These are phyloP conservation scores for Leccinum longicurvipes DNA, from an alignment of 768 basidiomycete species.

Conservation along the genomic window DNA sequence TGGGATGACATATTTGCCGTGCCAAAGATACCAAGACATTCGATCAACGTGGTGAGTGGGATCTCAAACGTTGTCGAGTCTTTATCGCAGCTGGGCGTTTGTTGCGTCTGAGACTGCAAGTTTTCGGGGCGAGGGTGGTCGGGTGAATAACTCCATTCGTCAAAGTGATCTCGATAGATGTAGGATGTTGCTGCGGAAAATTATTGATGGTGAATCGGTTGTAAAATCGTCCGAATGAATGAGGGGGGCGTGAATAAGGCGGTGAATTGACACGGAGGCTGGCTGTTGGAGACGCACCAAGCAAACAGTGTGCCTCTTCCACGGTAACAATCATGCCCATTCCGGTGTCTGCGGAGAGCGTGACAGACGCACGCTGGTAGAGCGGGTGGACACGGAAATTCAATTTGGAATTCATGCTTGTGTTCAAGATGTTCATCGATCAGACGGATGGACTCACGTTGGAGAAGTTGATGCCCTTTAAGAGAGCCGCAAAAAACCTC, in stretches of 20 bases:
- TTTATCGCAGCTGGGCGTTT: conserved; percentile 11
- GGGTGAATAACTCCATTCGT: conserved; percentile 68
- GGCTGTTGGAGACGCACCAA: conserved; percentile 49
- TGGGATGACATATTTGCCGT: conserved; percentile 49
- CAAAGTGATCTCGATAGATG: conserved; percentile 73
- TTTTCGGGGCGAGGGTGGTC: conserved; percentile 29
- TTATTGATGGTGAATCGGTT: not conserved
- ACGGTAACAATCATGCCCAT: conserved; percentile 78
- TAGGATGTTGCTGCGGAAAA: conserved; percentile 71
- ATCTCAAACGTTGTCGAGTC: conserved; percentile 65
- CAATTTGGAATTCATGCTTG: conserved; percentile 3
- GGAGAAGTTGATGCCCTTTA: conserved; percentile 79
- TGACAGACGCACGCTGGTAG: conserved; percentile 70
- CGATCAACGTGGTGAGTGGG: conserved; percentile 77
- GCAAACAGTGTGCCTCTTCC: conserved; percentile 79
- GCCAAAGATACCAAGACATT: conserved; percentile 92
- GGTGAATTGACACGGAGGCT: conserved; percentile 3
- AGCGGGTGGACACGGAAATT: conserved; percentile 6
- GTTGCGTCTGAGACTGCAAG: conserved; percentile 20
- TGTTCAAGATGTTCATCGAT: not conserved
- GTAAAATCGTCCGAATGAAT: not conserved
- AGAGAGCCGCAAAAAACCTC: conserved; percentile 70
- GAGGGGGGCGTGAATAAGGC: not conserved
- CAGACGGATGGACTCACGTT: conserved; percentile 50
- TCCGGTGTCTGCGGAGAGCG: conserved; percentile 58